Conservation (phyloP, 805 yeast species). For the Candida pseudofarinosa region DNA sequence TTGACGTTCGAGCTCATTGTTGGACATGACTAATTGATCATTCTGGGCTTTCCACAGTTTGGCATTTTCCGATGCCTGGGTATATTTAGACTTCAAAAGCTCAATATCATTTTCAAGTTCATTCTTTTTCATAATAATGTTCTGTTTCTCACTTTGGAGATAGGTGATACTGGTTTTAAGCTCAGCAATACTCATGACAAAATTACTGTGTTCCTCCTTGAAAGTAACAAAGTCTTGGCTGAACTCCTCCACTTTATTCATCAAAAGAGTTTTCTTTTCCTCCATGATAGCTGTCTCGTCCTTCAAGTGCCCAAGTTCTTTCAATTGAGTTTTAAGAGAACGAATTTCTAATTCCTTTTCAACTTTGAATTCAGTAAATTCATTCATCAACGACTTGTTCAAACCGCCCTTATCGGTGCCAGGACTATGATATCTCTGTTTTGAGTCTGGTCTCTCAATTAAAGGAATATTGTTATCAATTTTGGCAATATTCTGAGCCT, state of each 20-base stretch:
- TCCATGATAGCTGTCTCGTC: background rate
- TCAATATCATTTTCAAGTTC: conserved; percentile 1
- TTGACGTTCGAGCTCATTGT: background rate
- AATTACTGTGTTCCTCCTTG: conserved; percentile 7
- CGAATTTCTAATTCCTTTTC: conserved; percentile 1
- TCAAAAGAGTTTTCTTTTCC: conserved; percentile 2
- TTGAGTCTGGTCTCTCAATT: conserved; percentile 2
- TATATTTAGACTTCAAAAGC: background rate
- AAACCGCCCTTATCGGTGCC: conserved; percentile 5
- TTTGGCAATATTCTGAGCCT: background rate
- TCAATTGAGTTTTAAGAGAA: conserved; percentile 4
- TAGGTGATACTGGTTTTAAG: background rate
- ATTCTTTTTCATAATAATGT: background rate
- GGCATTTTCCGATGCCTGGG: background rate
- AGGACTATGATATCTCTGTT: conserved; percentile 3
- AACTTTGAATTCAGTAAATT: conserved; percentile 2
- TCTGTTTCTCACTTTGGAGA: background rate
- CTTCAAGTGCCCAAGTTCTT: conserved; percentile 4
- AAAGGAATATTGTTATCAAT: background rate
- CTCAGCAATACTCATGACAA: background rate
- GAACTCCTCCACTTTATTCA: conserved; percentile 7
- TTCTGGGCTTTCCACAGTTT: background rate
- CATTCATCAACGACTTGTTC: conserved; percentile 1
- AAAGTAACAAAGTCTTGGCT: conserved; percentile 8
- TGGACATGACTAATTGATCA: background rate